Percentiles rank a stretch among this genome's conserved stretches.
These are phyloP conservation scores for Aspergillus ellipticus DNA, from an alignment of 495 filamentous ascomycete genomes.

Conservation along the genomic window DNA sequence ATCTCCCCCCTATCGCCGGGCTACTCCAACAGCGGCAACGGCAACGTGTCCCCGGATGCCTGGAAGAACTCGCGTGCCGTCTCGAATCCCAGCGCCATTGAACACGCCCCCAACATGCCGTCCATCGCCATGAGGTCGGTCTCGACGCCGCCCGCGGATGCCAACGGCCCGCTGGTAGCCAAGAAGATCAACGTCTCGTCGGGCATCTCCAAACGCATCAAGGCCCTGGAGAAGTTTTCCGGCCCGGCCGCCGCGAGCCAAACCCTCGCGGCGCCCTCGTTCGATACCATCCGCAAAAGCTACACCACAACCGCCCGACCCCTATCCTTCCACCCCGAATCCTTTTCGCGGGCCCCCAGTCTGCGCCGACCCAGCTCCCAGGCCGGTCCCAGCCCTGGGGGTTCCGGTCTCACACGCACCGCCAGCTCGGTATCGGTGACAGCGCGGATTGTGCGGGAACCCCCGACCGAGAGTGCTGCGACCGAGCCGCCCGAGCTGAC, in stretches of 20 bases:
- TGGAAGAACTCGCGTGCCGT: constrained; percentile 49
- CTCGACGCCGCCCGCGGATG: constrained; percentile 33
- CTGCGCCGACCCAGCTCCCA: constrained; percentile 29
- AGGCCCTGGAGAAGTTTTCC: constrained; percentile 76
- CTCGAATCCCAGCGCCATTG: constrained; percentile 41
- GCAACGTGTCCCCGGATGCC: constrained; percentile 25
- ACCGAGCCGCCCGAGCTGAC: constrained; percentile 43
- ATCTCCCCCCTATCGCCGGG: constrained; percentile 76
- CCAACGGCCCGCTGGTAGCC: constrained; percentile 40
- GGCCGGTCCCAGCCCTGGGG: constrained; percentile 23
- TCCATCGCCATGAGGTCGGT: constrained; percentile 35
- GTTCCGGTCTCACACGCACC: constrained; percentile 19
- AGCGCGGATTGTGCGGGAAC: constrained; percentile 69
- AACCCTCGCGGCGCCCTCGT: constrained; percentile 33
- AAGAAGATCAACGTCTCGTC: constrained; percentile 81
- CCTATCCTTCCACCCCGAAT: constrained; percentile 18
- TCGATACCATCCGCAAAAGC: constrained; percentile 42
- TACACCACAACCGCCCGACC: constrained; percentile 11
- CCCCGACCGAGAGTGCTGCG: constrained; percentile 25
- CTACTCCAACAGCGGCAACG: constrained; percentile 46
- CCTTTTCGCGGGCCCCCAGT: constrained; percentile 30
- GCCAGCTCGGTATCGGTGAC: constrained; percentile 74
- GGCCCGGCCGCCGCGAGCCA: constrained; percentile 25
- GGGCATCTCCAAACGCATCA: constrained; percentile 85
- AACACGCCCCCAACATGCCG: constrained; percentile 36